phyloP scores from a whole-genome alignment of 192 early-diverging fungal species.

The Radiomyces spectabilis region DNA sequence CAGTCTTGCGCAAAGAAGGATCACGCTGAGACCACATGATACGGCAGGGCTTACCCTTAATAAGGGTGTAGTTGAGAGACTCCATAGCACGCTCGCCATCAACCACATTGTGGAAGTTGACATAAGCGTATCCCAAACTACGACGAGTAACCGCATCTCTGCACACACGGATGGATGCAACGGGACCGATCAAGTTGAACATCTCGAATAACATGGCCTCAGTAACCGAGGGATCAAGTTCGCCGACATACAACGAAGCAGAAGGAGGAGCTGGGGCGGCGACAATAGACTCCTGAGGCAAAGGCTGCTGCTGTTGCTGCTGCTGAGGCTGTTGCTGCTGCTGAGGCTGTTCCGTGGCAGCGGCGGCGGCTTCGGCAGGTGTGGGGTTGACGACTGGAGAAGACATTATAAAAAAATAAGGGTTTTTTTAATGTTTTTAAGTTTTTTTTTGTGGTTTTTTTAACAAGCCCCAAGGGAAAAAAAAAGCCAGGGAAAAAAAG shows the following conservation, averaged over 20 bases:
- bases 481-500: neutral
- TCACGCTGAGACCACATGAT: constrained; percentile 99
- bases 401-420: constrained; percentile 6
- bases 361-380: constrained; percentile 3
- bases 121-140: constrained; percentile 95
- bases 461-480: constrained; percentile 2
- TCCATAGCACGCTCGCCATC: constrained; percentile 92
- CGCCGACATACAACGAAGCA: constrained; percentile 92
- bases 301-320: neutral
- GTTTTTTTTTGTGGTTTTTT: constrained; percentile 5
- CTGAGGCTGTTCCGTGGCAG: neutral
- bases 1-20: constrained; percentile 85
- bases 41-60: constrained; percentile 93
- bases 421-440: neutral
- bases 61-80: constrained; percentile 89
- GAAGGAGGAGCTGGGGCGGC: constrained; percentile 27
- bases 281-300: neutral
- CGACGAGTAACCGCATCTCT: constrained; percentile 95
- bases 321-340: neutral
- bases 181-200: constrained; percentile 92
- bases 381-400: constrained; percentile 16
- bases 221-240: constrained; percentile 92
- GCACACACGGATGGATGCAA: constrained; percentile 96
- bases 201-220: constrained; percentile 97
- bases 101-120: constrained; percentile 90